Evolutionary conservation across 2,329 filamentous ascomycete species (phyloP).

Genomic region (Fusarium sp.): DNA sequence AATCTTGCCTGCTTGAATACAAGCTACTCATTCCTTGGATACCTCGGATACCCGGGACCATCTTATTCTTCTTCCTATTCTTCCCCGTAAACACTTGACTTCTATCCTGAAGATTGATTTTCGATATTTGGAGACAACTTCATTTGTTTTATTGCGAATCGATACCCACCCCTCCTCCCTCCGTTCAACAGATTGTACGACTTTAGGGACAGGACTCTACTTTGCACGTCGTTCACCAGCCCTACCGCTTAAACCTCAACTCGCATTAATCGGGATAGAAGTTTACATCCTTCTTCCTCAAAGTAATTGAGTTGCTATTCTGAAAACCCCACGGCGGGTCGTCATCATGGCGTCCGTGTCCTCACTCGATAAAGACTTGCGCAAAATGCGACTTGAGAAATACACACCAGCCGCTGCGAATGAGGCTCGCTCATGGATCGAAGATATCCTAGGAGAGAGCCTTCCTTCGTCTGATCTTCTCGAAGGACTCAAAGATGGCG

Average conservation of each 20-base stretch:
- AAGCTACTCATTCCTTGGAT: slow-evolving; percentile 20
- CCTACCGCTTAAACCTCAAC: slow-evolving; percentile 1
- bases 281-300: neutral
- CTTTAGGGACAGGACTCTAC: neutral
- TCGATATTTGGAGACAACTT: slow-evolving; percentile 1
- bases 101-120: slow-evolving; percentile 11
- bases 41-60: slow-evolving; percentile 36
- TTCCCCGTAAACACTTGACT: slow-evolving; percentile 13
- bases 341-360: slow-evolving; percentile 87
- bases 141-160: slow-evolving; percentile 23
- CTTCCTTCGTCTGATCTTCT: slow-evolving; percentile 82
- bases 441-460: slow-evolving; percentile 79
- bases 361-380: slow-evolving; percentile 95
- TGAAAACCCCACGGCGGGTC: slow-evolving; percentile 1
- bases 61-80: slow-evolving; percentile 7
- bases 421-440: slow-evolving; percentile 88
- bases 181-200: slow-evolving; percentile 5
- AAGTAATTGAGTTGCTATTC: neutral
- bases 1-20: slow-evolving; percentile 27
- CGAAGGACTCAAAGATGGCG: slow-evolving; percentile 88
- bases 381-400: slow-evolving; percentile 89
- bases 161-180: slow-evolving; percentile 27
- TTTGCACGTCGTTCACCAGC: slow-evolving; percentile 7
- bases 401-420: slow-evolving; percentile 93
- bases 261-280: slow-evolving; percentile 6